Percentiles rank a stretch among this genome's conserved stretches.
Evolutionary conservation across 1,284 basidiomycete genomes (phyloP).

Genomic region (Cerioporus squamosus): DNA sequence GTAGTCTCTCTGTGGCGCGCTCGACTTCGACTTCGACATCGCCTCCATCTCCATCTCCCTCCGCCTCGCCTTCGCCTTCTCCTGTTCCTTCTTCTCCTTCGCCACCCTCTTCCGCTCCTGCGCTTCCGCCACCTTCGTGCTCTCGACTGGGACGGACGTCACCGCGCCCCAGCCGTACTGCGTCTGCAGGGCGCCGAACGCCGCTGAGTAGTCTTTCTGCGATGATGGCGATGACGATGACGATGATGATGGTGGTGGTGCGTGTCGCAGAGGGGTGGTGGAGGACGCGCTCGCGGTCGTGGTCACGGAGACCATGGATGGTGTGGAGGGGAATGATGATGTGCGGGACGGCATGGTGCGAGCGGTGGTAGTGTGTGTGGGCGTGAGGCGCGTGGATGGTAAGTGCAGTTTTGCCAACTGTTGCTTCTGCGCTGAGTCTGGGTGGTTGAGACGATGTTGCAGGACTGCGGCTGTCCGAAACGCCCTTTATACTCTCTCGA

Average conservation of each 20-base stretch:
- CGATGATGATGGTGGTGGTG: neutral
- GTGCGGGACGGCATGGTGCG: constrained; percentile 3
- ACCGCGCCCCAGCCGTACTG: constrained; percentile 10
- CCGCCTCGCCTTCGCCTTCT: neutral
- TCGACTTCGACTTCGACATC: neutral
- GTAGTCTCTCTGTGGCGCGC: neutral
- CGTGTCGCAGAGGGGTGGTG: neutral
- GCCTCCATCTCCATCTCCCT: neutral
- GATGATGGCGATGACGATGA: neutral
- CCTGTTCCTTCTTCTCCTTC: neutral
- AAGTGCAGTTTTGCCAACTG: too few species aligned
- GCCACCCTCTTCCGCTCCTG: neutral
- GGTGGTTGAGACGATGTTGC: too few species aligned
- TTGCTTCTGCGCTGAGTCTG: too few species aligned
- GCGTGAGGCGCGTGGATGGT: too few species aligned
- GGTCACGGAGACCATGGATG: constrained; percentile 9
- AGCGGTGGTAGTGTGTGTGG: neutral
- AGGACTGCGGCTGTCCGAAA: too few species aligned
- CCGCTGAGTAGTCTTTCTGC: constrained; percentile 9
- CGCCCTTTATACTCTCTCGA: too few species aligned
- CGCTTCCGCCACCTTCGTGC: neutral
- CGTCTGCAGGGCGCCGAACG: constrained; percentile 6
- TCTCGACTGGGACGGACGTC: neutral
- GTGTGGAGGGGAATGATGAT: constrained; percentile 4
- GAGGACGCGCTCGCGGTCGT: constrained; percentile 6